Conservation (phyloP, 1,139 yeast genomes). For the Ogataea hybrid region DNA sequence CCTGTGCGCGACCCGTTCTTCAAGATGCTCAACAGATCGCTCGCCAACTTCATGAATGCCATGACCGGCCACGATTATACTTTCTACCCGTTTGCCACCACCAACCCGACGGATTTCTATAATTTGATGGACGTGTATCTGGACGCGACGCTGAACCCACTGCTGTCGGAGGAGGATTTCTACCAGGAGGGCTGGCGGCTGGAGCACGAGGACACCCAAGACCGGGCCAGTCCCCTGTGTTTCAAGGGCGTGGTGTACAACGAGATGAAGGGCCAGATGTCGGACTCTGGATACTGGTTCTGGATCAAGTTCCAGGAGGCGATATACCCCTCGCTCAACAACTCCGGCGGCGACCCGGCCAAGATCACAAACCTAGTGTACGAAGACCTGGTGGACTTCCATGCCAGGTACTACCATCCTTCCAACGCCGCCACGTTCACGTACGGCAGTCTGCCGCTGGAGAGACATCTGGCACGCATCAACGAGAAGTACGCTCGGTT, state of each 20-base stretch:
- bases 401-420: conserved; percentile 76
- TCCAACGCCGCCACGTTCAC: conserved; percentile 85
- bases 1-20: conserved; percentile 98
- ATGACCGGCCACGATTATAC: conserved; percentile 98
- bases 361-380: conserved; percentile 72
- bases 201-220: conserved; percentile 65
- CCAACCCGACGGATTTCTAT: conserved; percentile 75
- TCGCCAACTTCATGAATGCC: conserved; percentile 97
- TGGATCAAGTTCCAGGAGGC: conserved; percentile 83
- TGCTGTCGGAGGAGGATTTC: conserved; percentile 76
- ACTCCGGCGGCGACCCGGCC: conserved; percentile 94
- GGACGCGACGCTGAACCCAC: conserved; percentile 83
- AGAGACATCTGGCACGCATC: conserved; percentile 58
- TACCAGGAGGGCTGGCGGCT: conserved; percentile 98
- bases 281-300: conserved; percentile 81
- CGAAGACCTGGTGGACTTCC: conserved; percentile 76
- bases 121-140: conserved; percentile 87
- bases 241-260: conserved; percentile 97
- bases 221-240: conserved; percentile 55
- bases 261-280: conserved; percentile 98
- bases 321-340: conserved; percentile 80
- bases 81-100: conserved; percentile 93
- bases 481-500: conserved; percentile 50
- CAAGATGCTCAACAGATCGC: conserved; percentile 87
- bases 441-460: conserved; percentile 75